Conservation (phyloP, 2,329 filamentous ascomycete genomes). For the Trichoderma sp. region DNA sequence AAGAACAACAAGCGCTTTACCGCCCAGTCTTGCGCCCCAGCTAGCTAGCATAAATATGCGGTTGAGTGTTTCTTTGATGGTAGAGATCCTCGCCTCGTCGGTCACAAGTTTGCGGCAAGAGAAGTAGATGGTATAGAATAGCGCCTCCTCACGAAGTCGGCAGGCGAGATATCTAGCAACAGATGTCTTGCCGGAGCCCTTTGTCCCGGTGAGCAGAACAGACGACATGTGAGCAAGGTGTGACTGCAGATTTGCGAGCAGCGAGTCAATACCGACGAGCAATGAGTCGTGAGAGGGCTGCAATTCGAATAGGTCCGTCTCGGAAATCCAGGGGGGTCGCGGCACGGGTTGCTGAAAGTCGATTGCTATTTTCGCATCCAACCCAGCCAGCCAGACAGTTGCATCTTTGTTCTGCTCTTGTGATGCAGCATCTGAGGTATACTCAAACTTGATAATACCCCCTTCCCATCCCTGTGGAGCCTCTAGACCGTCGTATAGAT, state of each 20-base stretch:
- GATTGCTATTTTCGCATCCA: conserved; percentile 69
- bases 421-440: conserved; percentile 30
- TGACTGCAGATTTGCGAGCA: conserved; percentile 68
- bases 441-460: conserved; percentile 75
- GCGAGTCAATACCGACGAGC: conserved; percentile 79
- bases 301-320: conserved; percentile 48
- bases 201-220: conserved; percentile 80
- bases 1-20: conserved; percentile 77
- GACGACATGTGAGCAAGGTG: conserved; percentile 85
- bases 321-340: conserved; percentile 55
- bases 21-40: conserved; percentile 86
- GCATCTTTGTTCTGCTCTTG: conserved; percentile 47
- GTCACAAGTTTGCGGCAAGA: conserved; percentile 83
- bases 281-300: conserved; percentile 54
- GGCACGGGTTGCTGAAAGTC: conserved; percentile 74
- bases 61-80: conserved; percentile 83
- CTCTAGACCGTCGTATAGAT: conserved; percentile 51
- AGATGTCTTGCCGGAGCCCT: conserved; percentile 86
- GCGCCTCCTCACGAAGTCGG: conserved; percentile 64
- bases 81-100: conserved; percentile 84
- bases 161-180: conserved; percentile 74
- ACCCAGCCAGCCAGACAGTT: conserved; percentile 69
- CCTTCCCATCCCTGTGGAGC: conserved; percentile 70
- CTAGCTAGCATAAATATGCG: conserved; percentile 83
- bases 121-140: conserved; percentile 84